These are phyloP conservation scores for Coniella lustricola DNA, from an alignment of 2,329 filamentous ascomycete genomes.

Conservation along the genomic window DNA sequence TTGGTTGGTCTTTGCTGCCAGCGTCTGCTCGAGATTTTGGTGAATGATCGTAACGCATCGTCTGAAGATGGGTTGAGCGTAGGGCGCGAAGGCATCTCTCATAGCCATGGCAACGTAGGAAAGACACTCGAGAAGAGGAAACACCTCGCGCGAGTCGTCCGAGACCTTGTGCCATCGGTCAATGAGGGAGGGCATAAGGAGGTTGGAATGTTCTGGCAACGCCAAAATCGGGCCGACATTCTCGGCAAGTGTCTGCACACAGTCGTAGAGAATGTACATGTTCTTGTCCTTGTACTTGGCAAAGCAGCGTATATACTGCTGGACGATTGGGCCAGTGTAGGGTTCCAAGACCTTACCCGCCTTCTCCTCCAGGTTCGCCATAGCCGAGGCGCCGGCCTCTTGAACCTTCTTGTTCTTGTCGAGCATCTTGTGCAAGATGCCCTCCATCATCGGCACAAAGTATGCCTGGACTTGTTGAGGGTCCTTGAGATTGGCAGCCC, in stretches of 20 bases:
- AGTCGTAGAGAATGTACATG: constrained; percentile 98
- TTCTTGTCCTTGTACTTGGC: constrained; percentile 95
- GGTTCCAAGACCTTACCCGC: constrained; percentile 72
- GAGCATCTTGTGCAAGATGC: constrained; percentile 87
- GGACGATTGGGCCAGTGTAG: constrained; percentile 84
- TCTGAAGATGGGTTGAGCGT: constrained; percentile 77
- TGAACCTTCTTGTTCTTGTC: constrained; percentile 98
- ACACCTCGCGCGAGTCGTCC: constrained; percentile 87
- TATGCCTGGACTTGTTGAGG: constrained; percentile 62
- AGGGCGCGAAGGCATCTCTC: constrained; percentile 73
- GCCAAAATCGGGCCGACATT: constrained; percentile 77
- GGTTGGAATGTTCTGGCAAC: constrained; percentile 69
- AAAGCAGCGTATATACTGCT: constrained; percentile 89
- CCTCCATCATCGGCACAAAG: constrained; percentile 96
- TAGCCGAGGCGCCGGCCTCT: constrained; percentile 90
- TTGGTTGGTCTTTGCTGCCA: constrained; percentile 62
- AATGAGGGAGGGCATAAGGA: constrained; percentile 90
- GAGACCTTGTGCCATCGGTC: constrained; percentile 78
- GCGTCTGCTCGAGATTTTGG: constrained; percentile 75
- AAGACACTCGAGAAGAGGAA: constrained; percentile 90
- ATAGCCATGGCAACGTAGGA: constrained; percentile 90
- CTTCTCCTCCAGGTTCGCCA: constrained; percentile 93
- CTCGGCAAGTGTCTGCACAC: constrained; percentile 92
- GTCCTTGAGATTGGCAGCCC: constrained; percentile 73
- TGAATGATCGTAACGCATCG: constrained; percentile 90